phyloP scores from a whole-genome alignment of 2,329 filamentous ascomycete species.

The Cladosporium austrohemisphaericum region DNA sequence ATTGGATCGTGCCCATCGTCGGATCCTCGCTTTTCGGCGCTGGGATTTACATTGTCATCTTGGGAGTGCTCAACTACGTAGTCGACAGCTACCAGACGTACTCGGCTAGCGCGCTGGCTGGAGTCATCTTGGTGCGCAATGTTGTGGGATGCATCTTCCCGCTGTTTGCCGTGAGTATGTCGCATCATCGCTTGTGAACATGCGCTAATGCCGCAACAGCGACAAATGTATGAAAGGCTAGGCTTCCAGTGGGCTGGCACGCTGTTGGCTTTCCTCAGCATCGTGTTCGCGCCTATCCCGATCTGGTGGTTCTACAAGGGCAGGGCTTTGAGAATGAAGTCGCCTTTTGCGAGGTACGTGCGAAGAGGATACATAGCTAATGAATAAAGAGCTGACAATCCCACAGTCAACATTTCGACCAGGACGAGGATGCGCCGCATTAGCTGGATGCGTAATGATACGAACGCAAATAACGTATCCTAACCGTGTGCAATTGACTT shows the following conservation, averaged over 20 bases:
- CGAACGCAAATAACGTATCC: too few relatives aligned
- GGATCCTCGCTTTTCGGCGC: slow-evolving; percentile 25
- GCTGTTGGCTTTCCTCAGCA: slow-evolving; percentile 41
- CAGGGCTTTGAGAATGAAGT: slow-evolving; percentile 8
- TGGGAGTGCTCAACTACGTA: slow-evolving; percentile 49
- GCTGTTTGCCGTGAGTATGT: slow-evolving; percentile 21
- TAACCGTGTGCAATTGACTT: too few relatives aligned
- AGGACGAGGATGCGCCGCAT: slow-evolving; percentile 11
- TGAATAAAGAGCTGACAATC: too few relatives aligned
- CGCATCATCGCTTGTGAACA: slow-evolving; percentile 14
- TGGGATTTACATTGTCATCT: slow-evolving; percentile 44
- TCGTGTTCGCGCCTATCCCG: slow-evolving; percentile 29
- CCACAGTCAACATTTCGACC: slow-evolving; percentile 9
- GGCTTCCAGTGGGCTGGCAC: slow-evolving; percentile 47
- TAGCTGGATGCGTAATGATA: too few relatives aligned
- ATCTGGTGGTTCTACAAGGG: slow-evolving; percentile 15
- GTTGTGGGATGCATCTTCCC: slow-evolving; percentile 36
- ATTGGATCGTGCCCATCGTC: slow-evolving; percentile 38
- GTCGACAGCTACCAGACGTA: slow-evolving; percentile 47
- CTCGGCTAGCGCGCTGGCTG: slow-evolving; percentile 40
- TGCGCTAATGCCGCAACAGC: not conserved
- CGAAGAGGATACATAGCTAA: too few relatives aligned
- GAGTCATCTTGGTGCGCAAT: slow-evolving; percentile 35
- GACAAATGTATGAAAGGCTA: slow-evolving; percentile 23
- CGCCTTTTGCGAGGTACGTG: slow-evolving; percentile 9